Percentiles rank a stretch among this genome's conserved stretches.
Conservation (phyloP, 257 asterid genomes). For the Lithospermum erythrorhizon region DNA sequence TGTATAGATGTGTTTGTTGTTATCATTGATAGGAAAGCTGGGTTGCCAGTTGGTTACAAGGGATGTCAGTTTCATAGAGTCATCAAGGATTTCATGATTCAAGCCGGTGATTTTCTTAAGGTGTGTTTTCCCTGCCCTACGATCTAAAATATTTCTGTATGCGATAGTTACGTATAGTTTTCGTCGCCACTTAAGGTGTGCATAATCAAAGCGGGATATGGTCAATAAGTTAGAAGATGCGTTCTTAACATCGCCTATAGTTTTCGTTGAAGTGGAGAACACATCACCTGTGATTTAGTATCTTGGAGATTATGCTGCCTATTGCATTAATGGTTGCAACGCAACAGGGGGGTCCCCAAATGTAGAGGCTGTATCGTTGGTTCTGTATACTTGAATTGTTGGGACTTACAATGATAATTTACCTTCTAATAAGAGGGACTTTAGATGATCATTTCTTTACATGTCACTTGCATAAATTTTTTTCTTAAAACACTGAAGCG, state of each 20-base stretch:
- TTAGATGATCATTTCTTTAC: not conserved
- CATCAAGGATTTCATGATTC: constrained; percentile 93
- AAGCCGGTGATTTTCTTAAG: constrained; percentile 96
- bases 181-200: too few relatives aligned
- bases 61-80: constrained; percentile 91
- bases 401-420: not conserved
- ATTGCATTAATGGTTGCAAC: not conserved
- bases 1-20: too few relatives aligned
- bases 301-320: too few relatives aligned
- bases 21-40: constrained; percentile 57
- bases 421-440: not conserved
- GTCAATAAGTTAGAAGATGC: too few relatives aligned
- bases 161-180: too few relatives aligned
- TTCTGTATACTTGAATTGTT: not conserved
- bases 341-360: not conserved
- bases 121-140: constrained; percentile 14
- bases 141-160: too few relatives aligned
- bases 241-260: too few relatives aligned
- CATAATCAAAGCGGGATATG: too few relatives aligned
- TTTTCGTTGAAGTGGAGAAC: too few relatives aligned
- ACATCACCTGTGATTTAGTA: too few relatives aligned
- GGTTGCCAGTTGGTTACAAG: constrained; percentile 78
- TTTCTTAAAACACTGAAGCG: not conserved
- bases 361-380: not conserved
- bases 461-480: too few relatives aligned